These are phyloP conservation scores for Bidens hawaiensis DNA, from an alignment of 140 eudicot species.

Conservation along the genomic window DNA sequence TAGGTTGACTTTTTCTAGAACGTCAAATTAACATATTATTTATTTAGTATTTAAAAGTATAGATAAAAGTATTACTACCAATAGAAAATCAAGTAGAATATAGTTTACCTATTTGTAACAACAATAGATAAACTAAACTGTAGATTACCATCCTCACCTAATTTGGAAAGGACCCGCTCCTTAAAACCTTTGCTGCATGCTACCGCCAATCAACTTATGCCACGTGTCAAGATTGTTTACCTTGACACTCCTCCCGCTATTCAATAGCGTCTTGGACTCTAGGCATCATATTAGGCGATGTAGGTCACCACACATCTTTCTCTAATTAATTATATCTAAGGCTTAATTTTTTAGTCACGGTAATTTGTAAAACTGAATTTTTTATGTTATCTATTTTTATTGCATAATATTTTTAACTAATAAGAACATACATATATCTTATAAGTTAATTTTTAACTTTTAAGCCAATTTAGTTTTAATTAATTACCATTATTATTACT, in stretches of 20 bases:
- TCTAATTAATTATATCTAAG: not conserved
- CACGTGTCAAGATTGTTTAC: constrained; percentile 10
- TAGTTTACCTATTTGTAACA: not conserved
- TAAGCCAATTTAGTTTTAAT: too few relatives aligned
- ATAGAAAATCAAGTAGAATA: not conserved
- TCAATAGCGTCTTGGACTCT: constrained; percentile 5
- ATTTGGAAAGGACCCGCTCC: constrained; percentile 7
- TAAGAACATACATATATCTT: too few relatives aligned
- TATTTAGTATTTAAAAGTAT: too few relatives aligned
- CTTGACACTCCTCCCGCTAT: constrained; percentile 3
- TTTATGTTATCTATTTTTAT: too few relatives aligned
- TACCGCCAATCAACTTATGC: not conserved
- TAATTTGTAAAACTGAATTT: too few relatives aligned
- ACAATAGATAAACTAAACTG: not conserved
- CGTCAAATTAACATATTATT: not conserved
- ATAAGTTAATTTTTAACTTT: too few relatives aligned
- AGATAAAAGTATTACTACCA: too few relatives aligned
- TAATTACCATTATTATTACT: too few relatives aligned
- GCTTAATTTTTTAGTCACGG: not conserved
- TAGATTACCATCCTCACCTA: constrained; percentile 25
- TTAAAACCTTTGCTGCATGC: not conserved
- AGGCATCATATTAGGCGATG: constrained; percentile 15
- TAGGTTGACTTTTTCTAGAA: not conserved
- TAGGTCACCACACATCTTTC: constrained; percentile 7
- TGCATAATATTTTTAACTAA: too few relatives aligned